Percentiles rank a stretch among this genome's conserved stretches.
phyloP scores from a whole-genome alignment of 768 basidiomycete genomes.

The Pluteus cervinus region DNA sequence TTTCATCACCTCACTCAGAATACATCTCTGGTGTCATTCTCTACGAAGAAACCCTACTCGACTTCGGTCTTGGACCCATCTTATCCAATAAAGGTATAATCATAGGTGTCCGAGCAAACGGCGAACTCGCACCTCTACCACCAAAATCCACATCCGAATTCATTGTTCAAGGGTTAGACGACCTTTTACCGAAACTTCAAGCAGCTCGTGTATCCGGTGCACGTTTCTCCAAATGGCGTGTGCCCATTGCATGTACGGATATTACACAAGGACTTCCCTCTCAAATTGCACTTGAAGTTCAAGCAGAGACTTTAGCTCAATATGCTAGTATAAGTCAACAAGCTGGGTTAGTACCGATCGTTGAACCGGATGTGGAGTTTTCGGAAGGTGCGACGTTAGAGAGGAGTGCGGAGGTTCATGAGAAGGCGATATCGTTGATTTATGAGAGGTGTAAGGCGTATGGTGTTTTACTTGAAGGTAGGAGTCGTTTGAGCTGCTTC shows the following conservation, averaged over 20 bases:
- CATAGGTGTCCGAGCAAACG: slow-evolving; percentile 44
- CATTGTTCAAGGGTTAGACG: slow-evolving; percentile 44
- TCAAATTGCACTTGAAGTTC: slow-evolving; percentile 33
- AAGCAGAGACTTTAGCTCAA: slow-evolving; percentile 40
- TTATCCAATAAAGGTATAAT: slow-evolving; percentile 40
- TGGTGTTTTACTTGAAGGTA: slow-evolving; percentile 45
- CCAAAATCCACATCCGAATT: slow-evolving; percentile 39
- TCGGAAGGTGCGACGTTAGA: slow-evolving; percentile 38
- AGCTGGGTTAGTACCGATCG: slow-evolving; percentile 45
- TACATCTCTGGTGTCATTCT: slow-evolving; percentile 48
- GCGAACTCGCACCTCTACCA: slow-evolving; percentile 39
- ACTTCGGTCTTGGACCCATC: slow-evolving; percentile 41
- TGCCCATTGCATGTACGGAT: slow-evolving; percentile 40
- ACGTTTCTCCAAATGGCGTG: slow-evolving; percentile 47
- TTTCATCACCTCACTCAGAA: neutral
- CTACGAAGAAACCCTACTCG: slow-evolving; percentile 40
- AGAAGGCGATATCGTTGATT: slow-evolving; percentile 38
- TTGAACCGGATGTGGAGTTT: slow-evolving; percentile 49
- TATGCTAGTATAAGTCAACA: slow-evolving; percentile 47
- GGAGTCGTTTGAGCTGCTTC: no score
- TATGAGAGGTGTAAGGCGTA: slow-evolving; percentile 38
- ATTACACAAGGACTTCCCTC: slow-evolving; percentile 28
- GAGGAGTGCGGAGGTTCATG: slow-evolving; percentile 40
- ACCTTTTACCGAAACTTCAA: slow-evolving; percentile 34
- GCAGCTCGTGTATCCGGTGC: slow-evolving; percentile 38